Conservation (phyloP, 106 monocot species). For the Allium sativum region DNA sequence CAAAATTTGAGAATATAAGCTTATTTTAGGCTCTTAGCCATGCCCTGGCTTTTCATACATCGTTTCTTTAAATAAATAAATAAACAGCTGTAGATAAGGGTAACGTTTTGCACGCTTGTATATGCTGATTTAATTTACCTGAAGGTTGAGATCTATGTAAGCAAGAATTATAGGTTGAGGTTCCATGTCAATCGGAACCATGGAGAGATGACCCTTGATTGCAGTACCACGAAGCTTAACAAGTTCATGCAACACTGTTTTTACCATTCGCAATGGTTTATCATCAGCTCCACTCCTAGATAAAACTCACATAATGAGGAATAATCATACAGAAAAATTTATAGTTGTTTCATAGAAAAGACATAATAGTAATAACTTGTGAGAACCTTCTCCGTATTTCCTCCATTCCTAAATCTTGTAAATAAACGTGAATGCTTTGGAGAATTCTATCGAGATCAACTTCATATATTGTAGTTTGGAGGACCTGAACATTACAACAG, state of each 20-base stretch:
- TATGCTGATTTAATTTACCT: constrained; percentile 28
- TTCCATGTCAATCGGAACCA: constrained; percentile 98
- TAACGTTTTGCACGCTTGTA: too few species aligned
- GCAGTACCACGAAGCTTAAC: constrained; percentile 96
- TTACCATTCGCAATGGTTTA: constrained; percentile 94
- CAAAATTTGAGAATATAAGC: too few species aligned
- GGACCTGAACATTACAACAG: constrained; percentile 38
- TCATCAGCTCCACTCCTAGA: constrained; percentile 97
- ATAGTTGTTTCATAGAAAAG: neutral
- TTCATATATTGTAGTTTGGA: constrained; percentile 83
- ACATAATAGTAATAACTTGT: neutral
- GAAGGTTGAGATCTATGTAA: constrained; percentile 93
- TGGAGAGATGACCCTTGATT: constrained; percentile 95
- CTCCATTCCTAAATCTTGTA: constrained; percentile 99
- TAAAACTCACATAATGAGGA: constrained; percentile 4
- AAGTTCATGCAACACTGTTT: constrained; percentile 98
- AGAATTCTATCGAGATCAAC: constrained; percentile 96
- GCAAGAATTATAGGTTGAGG: constrained; percentile 99
- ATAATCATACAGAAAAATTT: neutral
- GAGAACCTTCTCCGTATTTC: constrained; percentile 83
- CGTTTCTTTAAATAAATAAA: neutral
- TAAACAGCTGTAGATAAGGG: too few species aligned
- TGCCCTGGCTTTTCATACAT: neutral
- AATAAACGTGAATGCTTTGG: constrained; percentile 92
- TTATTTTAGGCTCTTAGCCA: too few species aligned